Evolutionary conservation across 768 basidiomycete genomes (phyloP).

Genomic region (Stropharia rugosoannulata): DNA sequence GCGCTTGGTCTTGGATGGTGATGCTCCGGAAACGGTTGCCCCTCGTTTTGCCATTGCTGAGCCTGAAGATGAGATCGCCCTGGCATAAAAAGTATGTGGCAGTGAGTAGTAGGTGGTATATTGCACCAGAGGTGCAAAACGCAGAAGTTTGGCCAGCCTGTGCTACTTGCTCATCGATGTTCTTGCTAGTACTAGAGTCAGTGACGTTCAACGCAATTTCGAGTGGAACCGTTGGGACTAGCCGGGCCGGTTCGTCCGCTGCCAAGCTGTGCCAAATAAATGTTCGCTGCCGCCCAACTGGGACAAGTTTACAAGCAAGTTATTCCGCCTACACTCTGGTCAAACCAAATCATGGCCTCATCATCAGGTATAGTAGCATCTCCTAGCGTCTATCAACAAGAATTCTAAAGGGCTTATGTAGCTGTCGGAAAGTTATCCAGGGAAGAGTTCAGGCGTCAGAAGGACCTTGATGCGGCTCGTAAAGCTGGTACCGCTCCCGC

Average conservation of each 20-base stretch:
- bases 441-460: slow-evolving; percentile 93
- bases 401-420: slow-evolving; percentile 18
- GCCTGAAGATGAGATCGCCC: background rate
- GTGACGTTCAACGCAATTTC: no score
- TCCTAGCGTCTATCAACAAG: background rate
- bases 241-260: background rate
- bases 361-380: slow-evolving; percentile 33
- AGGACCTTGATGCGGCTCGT: slow-evolving; percentile 96
- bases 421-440: slow-evolving; percentile 84
- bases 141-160: background rate
- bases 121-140: no score
- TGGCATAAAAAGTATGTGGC: no score
- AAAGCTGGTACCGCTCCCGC: slow-evolving; percentile 98
- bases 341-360: slow-evolving; percentile 32
- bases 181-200: background rate
- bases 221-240: background rate
- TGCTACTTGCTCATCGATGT: background rate
- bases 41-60: slow-evolving; percentile 21
- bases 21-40: slow-evolving; percentile 3
- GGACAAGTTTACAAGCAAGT: background rate
- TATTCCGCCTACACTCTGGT: background rate
- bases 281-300: background rate
- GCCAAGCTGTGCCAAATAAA: slow-evolving; percentile 14
- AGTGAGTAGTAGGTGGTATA: background rate
- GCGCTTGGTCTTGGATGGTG: slow-evolving; percentile 18